Percentiles rank a stretch among this genome's conserved stretches.
Evolutionary conservation across 1,284 basidiomycete genomes (phyloP).

Genomic region (Ceraceosorus guamensis): DNA sequence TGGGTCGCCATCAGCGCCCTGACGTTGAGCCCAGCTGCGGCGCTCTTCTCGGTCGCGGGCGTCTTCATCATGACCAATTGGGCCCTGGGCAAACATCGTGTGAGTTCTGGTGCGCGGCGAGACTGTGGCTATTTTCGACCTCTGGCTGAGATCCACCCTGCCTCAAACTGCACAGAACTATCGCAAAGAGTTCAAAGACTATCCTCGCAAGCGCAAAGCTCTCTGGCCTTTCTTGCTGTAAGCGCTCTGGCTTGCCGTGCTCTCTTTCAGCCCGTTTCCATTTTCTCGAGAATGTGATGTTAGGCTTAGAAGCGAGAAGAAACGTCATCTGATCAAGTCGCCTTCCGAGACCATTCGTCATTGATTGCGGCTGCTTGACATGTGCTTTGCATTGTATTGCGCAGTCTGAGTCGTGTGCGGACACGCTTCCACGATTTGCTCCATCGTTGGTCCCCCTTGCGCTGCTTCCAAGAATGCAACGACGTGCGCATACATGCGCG

Average conservation of each 20-base stretch:
- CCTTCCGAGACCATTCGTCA: too few relatives aligned
- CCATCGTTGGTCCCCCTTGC: too few relatives aligned
- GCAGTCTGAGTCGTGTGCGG: too few relatives aligned
- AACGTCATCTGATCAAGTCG: too few relatives aligned
- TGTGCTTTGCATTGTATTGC: too few relatives aligned
- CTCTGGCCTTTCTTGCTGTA: neutral
- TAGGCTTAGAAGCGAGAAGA: too few relatives aligned
- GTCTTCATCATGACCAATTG: conserved; percentile 72
- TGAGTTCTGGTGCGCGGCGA: neutral
- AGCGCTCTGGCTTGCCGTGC: conserved; percentile 48
- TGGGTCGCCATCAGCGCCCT: conserved; percentile 71
- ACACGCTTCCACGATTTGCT: too few relatives aligned
- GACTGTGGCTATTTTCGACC: neutral
- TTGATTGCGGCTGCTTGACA: too few relatives aligned
- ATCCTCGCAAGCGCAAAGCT: conserved; percentile 67
- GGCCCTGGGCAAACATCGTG: conserved; percentile 79
- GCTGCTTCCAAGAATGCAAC: too few relatives aligned
- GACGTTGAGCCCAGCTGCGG: conserved; percentile 60
- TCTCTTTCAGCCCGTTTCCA: conserved; percentile 59
- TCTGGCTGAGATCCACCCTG: too few relatives aligned
- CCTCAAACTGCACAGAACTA: conserved; percentile 55
- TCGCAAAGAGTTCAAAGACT: conserved; percentile 84
- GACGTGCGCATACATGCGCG: too few relatives aligned
- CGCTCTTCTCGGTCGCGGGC: conserved; percentile 65
- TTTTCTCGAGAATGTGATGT: too few relatives aligned